A percentile compares a stretch with the other conserved stretches of the same genome.
phyloP scores from a whole-genome alignment of 2,329 filamentous ascomycete genomes.

The Sarocladium strictum region DNA sequence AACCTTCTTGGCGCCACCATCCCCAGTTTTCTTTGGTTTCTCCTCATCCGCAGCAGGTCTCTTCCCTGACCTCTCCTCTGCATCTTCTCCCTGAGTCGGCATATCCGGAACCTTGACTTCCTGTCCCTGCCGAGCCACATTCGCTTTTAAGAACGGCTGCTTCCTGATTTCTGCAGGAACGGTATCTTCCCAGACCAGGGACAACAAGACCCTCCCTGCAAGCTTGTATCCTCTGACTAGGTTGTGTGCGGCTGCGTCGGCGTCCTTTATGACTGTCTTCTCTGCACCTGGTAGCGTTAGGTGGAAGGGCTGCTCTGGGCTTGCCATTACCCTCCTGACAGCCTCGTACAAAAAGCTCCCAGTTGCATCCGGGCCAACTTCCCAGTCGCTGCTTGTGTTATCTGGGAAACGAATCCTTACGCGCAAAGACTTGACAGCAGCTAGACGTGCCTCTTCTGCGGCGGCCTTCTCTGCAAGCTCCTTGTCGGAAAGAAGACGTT shows the following conservation, averaged over 20 bases:
- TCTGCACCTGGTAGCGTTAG: constrained; percentile 59
- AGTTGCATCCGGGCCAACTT: constrained; percentile 63
- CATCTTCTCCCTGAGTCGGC: constrained; percentile 30
- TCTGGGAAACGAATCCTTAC: constrained; percentile 87
- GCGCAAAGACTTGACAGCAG: constrained; percentile 60
- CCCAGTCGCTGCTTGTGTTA: constrained; percentile 68
- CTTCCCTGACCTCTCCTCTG: constrained; percentile 25
- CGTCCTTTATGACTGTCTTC: constrained; percentile 40
- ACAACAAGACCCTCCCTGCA: constrained; percentile 65
- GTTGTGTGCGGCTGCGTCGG: constrained; percentile 35
- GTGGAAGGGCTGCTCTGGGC: constrained; percentile 60
- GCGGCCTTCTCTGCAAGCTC: constrained; percentile 68
- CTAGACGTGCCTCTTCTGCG: constrained; percentile 59
- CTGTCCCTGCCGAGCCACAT: constrained; percentile 56
- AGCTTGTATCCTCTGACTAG: constrained; percentile 72
- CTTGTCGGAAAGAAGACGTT: constrained; percentile 72
- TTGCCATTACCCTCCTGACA: constrained; percentile 65
- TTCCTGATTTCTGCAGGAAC: constrained; percentile 52
- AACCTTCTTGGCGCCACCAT: constrained; percentile 38
- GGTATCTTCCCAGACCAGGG: constrained; percentile 65
- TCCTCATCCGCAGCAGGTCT: constrained; percentile 17
- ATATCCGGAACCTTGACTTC: constrained; percentile 60
- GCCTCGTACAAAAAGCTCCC: constrained; percentile 67
- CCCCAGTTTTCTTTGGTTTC: constrained; percentile 28
- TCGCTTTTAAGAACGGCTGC: constrained; percentile 51